Conservation (phyloP, 176 grass and related monocot species). For the Cenchrus americanus region DNA sequence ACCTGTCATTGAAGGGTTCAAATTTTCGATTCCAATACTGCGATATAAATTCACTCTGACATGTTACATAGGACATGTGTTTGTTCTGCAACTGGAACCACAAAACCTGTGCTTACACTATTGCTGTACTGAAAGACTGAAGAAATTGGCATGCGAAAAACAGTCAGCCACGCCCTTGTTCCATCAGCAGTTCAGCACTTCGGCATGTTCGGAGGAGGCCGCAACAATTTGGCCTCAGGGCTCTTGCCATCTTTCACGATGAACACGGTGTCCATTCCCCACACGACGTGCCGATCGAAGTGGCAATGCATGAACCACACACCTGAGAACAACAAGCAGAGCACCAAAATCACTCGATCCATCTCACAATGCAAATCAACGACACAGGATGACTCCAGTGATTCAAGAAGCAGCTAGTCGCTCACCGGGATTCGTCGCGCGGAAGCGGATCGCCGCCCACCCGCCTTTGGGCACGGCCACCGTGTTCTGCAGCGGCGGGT, state of each 20-base stretch:
- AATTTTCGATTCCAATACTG: no score
- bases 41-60: background rate
- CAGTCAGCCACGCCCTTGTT: background rate
- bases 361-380: no score
- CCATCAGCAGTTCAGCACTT: conserved; percentile 62
- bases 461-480: conserved; percentile 55
- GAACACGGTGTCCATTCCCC: conserved; percentile 73
- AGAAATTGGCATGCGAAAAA: no score
- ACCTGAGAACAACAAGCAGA: conserved; percentile 28
- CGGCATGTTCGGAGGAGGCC: conserved; percentile 55
- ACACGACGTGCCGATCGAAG: conserved; percentile 51
- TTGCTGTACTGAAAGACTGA: no score
- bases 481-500: conserved; percentile 63
- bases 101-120: no score
- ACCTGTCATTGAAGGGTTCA: background rate
- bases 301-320: conserved; percentile 83
- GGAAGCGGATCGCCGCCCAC: conserved; percentile 62
- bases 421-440: conserved; percentile 59
- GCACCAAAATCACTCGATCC: no score
- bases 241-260: conserved; percentile 56
- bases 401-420: no score
- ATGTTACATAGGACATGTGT: background rate
- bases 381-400: no score
- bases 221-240: conserved; percentile 4
- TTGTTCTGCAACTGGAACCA: no score